Evolutionary conservation across 1,139 yeast species (phyloP).

Genomic region (Protomyces pachydermus): DNA sequence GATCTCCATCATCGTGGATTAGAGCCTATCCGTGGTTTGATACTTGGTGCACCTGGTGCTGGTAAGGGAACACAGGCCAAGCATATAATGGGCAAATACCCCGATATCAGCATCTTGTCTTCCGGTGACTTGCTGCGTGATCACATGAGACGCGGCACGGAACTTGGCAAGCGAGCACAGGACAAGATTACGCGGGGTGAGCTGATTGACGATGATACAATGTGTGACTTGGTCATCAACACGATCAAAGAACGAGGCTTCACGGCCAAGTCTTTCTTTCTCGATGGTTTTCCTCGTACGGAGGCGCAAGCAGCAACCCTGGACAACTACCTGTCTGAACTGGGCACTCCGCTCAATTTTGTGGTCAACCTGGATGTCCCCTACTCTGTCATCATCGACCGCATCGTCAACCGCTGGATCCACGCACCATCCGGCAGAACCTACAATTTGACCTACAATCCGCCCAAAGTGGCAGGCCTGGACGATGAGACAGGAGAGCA

Average conservation of each 20-base stretch:
- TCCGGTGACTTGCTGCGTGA: slow-evolving; percentile 98
- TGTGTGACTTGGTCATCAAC: slow-evolving; percentile 88
- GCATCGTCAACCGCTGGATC: slow-evolving; percentile 97
- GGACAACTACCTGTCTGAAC: slow-evolving; percentile 75
- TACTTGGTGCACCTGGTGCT: slow-evolving; percentile 89
- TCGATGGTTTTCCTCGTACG: slow-evolving; percentile 99
- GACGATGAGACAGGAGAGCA: slow-evolving; percentile 97
- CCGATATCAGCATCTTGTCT: slow-evolving; percentile 50
- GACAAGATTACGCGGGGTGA: slow-evolving; percentile 99
- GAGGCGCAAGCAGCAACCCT: slow-evolving; percentile 98
- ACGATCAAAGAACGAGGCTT: slow-evolving; percentile 9
- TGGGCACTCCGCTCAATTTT: slow-evolving; percentile 78
- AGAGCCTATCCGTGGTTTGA: slow-evolving; percentile 47
- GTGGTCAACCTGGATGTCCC: slow-evolving; percentile 91
- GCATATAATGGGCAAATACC: slow-evolving; percentile 52
- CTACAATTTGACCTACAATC: slow-evolving; percentile 30
- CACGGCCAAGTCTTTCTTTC: slow-evolving; percentile 51
- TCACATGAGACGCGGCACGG: slow-evolving; percentile 88
- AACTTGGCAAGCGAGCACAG: slow-evolving; percentile 89
- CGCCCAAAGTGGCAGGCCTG: slow-evolving; percentile 90
- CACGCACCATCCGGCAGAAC: slow-evolving; percentile 36
- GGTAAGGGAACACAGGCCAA: slow-evolving; percentile 88
- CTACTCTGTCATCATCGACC: slow-evolving; percentile 90
- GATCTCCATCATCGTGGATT: not conserved
- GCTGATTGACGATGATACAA: slow-evolving; percentile 90